These are phyloP conservation scores for Colletotrichum sp. DNA, from an alignment of 2,329 filamentous ascomycete genomes.

Conservation along the genomic window DNA sequence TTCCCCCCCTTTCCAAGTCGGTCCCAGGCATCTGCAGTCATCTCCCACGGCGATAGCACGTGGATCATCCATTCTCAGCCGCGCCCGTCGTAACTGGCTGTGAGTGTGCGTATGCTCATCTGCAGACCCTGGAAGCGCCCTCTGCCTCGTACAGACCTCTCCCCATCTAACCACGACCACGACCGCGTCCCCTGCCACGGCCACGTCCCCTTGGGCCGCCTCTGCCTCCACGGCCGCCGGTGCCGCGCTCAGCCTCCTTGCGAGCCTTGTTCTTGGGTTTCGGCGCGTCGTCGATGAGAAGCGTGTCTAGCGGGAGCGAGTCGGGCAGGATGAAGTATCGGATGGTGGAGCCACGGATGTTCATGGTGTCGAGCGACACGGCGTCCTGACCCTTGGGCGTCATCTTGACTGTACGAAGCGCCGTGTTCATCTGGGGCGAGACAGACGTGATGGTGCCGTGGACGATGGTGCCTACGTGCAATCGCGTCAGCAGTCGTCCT, in stretches of 20 bases:
- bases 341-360: constrained; percentile 94
- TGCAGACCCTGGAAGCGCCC: background rate
- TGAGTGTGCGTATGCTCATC: background rate
- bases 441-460: constrained; percentile 97
- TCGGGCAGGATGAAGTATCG: constrained; percentile 97
- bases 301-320: constrained; percentile 90
- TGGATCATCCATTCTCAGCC: background rate
- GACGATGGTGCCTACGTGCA: constrained; percentile 80
- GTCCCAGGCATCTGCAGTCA: background rate
- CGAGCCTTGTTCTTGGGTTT: constrained; percentile 99
- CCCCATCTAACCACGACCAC: constrained; percentile 38
- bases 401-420: constrained; percentile 96
- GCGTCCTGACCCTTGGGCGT: constrained; percentile 87
- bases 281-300: constrained; percentile 93
- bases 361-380: constrained; percentile 91
- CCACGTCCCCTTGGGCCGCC: constrained; percentile 59
- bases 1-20: background rate
- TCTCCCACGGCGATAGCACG: background rate
- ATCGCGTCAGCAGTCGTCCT: background rate
- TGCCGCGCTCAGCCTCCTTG: constrained; percentile 79
- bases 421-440: constrained; percentile 98
- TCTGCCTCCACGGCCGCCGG: constrained; percentile 56
- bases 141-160: background rate
- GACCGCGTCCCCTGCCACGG: constrained; percentile 50
- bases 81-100: background rate